Base-by-base conservation (phyloP, 805 yeast species). In the Metschnikowia kofuensis region DNA sequence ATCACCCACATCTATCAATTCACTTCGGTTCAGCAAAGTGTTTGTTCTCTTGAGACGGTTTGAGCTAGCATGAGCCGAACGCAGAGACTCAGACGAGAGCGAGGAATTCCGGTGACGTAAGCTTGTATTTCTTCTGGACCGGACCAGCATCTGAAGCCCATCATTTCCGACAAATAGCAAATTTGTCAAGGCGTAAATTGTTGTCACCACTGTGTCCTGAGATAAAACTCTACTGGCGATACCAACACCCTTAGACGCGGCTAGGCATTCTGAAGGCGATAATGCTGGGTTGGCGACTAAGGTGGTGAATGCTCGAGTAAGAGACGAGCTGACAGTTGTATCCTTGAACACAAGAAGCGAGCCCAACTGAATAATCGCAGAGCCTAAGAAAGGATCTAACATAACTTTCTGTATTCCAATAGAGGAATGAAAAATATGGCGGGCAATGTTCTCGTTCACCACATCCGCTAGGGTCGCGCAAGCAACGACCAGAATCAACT, bases 171-270 rank as follows among this genome's bases (percentile, higher is more conserved):
- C 79, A 44, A 84, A 79, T 31, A 92, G 68, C 50, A 87, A 65
- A 62, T 94, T 94, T 15, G 87, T 82, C 54, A 92, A 74, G 0
- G 95, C 83, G 67, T 94, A 94, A 44, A 94, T 82, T 1, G 92
- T 79, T 7, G 96, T 84, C 8, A 90, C 87, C 21, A 87, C 83
- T 1, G 88, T 81, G 61, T 90, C 97, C 60, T 89, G 92, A 15
- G 90, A 80, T 45, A 87, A 71, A 8, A 81, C 79, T 48, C 78
- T 79, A 55, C 88, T 72, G 3, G 91, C 89, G 42, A 78, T 64
- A 0, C 91, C 86, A 35, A 90, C 79, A 35, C 80, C 69, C 46
- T 68, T 65, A 0, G 94, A 78, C 2, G 84, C 76, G 6, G 71
- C 67, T 40, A 70, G 63, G 36, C 89, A 84, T 38, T 79, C 69